A percentile compares a stretch with the other conserved stretches of the same genome.
phyloP scores from a whole-genome alignment of 2,329 filamentous ascomycete genomes.

The Chaetomium strumarium region DNA sequence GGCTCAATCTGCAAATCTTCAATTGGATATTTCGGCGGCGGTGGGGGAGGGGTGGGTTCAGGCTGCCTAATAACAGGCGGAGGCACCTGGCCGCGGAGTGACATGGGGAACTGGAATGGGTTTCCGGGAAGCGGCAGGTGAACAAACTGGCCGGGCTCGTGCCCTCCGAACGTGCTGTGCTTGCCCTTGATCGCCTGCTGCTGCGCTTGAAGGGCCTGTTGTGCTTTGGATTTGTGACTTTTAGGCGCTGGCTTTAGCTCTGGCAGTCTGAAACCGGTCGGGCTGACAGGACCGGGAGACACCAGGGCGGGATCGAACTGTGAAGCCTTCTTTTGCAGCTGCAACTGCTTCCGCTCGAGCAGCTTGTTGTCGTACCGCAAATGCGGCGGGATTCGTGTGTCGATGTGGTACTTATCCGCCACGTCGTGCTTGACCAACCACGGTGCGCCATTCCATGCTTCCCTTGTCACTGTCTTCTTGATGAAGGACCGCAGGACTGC shows the following conservation, averaged over 20 bases:
- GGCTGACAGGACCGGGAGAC: conserved; percentile 30
- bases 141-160: conserved; percentile 34
- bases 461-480: conserved; percentile 86
- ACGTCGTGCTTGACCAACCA: conserved; percentile 90
- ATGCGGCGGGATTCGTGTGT: conserved; percentile 77
- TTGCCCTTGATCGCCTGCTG: conserved; percentile 36
- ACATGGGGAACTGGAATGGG: conserved; percentile 41
- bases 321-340: conserved; percentile 57
- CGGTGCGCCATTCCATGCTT: conserved; percentile 91
- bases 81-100: conserved; percentile 39
- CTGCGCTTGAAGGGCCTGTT: conserved; percentile 30
- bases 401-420: conserved; percentile 77
- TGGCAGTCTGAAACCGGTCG: conserved; percentile 53
- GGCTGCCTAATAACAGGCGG: conserved; percentile 27
- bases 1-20: conserved; percentile 83
- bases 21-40: conserved; percentile 86
- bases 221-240: conserved; percentile 53
- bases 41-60: conserved; percentile 44
- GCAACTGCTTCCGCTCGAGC: conserved; percentile 67
- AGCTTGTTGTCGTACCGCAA: conserved; percentile 75
- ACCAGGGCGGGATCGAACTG: conserved; percentile 35
- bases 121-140: conserved; percentile 40
- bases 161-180: conserved; percentile 32
- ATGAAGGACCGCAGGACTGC: conserved; percentile 89
- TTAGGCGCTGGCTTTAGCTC: conserved; percentile 71